Base-by-base conservation (phyloP, 495 filamentous ascomycete species). In the Neurospora sp. region DNA sequence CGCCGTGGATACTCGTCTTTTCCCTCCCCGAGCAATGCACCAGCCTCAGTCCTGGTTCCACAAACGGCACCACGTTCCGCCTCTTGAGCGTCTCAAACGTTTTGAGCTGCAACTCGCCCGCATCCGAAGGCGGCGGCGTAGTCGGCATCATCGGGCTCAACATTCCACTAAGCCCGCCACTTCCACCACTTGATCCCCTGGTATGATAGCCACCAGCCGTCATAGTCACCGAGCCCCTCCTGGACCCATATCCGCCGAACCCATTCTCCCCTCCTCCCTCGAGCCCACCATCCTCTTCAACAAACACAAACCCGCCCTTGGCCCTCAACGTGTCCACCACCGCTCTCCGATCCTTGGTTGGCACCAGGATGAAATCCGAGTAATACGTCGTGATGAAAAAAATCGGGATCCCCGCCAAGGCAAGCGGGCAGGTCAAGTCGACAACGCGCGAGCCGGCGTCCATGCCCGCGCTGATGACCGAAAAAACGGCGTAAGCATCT, bases 301-400 rank as follows among this genome's bases (percentile, higher is more conserved):
- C 85, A 75, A 97, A 95, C 74, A 89, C 87, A 82, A 98, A 98
- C 27, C 53, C 53, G 38, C 94, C 94, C 38, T 90, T 88, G 18
- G 88, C 88, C 72, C 95, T 88, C 16, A 98, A 87, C 0, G 92
- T 89, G 69, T 88, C 85, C 47, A 94, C 89, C 59, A 98, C 95
- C 42, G 87, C 88, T 9, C 83, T 80, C 45, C 91, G 89, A 79
- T 89, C 89, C 75, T 90, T 91, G 45, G 86, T 82, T 5, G 96
- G 96, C 5, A 98, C 93, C 20, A 99, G 85, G 75, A 99, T 97
- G 83, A 97, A 99, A 81, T 99, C 96, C 14, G 93, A 93, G 79
- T 97, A 98, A 80, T 99, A 99, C 31, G 96, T 98, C 1, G 95
- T 97, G 78, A 98, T 96, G 85, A 99, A 98, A 81, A 98, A 98